Percentiles rank a stretch among this genome's conserved stretches.
Evolutionary conservation across 495 filamentous ascomycete species (phyloP).

Genomic region (Penicillium simplicissimum): DNA sequence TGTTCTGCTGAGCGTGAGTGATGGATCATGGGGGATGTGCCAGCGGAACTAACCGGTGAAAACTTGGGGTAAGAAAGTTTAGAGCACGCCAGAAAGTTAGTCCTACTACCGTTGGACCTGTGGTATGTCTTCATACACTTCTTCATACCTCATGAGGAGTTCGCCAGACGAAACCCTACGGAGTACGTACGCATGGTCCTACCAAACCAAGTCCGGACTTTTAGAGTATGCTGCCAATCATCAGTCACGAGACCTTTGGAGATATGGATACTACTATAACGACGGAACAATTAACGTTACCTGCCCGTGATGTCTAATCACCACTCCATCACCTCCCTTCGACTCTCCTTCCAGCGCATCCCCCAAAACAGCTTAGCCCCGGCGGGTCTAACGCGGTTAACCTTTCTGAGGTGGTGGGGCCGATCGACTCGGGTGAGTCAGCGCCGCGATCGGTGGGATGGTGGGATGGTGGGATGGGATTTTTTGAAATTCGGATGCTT

Average conservation of each 20-base stretch:
- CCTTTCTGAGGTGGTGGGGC: slow-evolving; percentile 6
- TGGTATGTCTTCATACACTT: too few relatives aligned
- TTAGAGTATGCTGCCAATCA: background rate
- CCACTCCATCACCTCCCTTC: too few relatives aligned
- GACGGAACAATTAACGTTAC: background rate
- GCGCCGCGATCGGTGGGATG: slow-evolving; percentile 15
- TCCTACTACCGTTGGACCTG: too few relatives aligned
- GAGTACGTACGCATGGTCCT: too few relatives aligned
- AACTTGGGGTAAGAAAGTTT: too few relatives aligned
- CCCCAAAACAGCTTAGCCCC: background rate
- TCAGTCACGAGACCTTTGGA: background rate
- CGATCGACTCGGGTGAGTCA: slow-evolving; percentile 14
- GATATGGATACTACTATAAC: background rate
- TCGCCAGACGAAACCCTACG: background rate
- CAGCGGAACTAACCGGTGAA: too few relatives aligned
- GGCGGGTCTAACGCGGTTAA: background rate
- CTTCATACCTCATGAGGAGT: too few relatives aligned
- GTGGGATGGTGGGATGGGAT: slow-evolving; percentile 7
- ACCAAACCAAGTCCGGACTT: background rate
- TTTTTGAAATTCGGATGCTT: background rate
- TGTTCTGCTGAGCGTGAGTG: background rate
- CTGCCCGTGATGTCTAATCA: background rate
- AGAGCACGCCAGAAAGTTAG: too few relatives aligned
- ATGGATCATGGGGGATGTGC: too few relatives aligned
- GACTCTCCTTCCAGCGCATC: too few relatives aligned